phyloP scores from a whole-genome alignment of 78 protist genomes.

The Emiliania huxleyi region DNA sequence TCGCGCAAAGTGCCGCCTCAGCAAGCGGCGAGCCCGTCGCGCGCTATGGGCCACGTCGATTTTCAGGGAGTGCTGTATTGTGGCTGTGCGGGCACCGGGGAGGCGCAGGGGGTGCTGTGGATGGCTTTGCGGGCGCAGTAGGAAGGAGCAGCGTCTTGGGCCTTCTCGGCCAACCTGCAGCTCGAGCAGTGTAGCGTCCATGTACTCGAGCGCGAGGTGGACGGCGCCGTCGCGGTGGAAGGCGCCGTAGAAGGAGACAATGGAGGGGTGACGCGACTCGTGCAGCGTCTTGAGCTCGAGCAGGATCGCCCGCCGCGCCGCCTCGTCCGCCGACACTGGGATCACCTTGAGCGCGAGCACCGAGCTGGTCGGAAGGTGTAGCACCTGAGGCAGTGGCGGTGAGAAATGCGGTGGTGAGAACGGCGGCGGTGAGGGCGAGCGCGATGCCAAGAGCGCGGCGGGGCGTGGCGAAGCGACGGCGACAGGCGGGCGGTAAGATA shows the following conservation, averaged over 20 bases:
- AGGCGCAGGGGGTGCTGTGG: too few relatives aligned
- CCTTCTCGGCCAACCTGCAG: too few relatives aligned
- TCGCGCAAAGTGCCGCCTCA: background rate
- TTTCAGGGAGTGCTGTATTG: too few relatives aligned
- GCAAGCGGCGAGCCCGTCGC: background rate
- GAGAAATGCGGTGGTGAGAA: too few relatives aligned
- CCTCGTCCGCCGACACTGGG: background rate
- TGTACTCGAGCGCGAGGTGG: conserved; percentile 46
- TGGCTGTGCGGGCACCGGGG: too few relatives aligned
- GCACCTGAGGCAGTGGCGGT: conserved; percentile 20
- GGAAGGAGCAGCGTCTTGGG: too few relatives aligned
- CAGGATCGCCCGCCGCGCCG: background rate
- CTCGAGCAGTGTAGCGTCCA: conserved; percentile 39
- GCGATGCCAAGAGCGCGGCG: background rate
- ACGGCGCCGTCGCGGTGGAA: conserved; percentile 40
- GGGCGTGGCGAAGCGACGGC: background rate
- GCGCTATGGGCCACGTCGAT: too few relatives aligned
- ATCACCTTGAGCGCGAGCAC: conserved; percentile 40
- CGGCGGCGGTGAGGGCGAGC: background rate
- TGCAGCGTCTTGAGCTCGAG: conserved; percentile 33
- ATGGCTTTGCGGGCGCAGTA: too few relatives aligned
- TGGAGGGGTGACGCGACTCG: background rate
- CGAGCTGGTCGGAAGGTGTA: conserved; percentile 24
- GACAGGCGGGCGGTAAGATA: background rate
- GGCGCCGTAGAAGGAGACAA: conserved; percentile 39